Percentiles rank a stretch among this genome's conserved stretches.
These are phyloP conservation scores for Cordyceps pruinosa DNA, from an alignment of 2,329 filamentous ascomycete genomes.

Conservation along the genomic window DNA sequence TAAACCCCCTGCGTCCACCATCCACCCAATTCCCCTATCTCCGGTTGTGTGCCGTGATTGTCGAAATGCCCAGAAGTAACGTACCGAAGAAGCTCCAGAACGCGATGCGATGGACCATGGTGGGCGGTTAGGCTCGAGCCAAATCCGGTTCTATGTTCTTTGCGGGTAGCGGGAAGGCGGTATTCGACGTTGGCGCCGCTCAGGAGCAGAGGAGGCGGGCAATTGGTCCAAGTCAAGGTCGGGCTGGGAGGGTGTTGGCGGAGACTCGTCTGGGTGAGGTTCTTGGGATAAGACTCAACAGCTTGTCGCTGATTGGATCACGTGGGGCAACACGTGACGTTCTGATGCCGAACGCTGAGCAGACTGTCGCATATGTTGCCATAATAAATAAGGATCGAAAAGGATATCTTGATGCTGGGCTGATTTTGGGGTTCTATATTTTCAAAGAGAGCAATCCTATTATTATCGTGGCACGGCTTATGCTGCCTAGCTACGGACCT, in stretches of 20 bases:
- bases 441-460: too few relatives aligned
- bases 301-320: slow-evolving; percentile 19
- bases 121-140: slow-evolving; percentile 20
- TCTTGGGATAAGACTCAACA: slow-evolving; percentile 10
- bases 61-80: slow-evolving; percentile 24
- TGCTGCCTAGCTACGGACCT: neutral
- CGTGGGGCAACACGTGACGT: slow-evolving; percentile 17
- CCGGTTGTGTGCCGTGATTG: neutral
- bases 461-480: too few relatives aligned
- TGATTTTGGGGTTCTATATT: too few relatives aligned
- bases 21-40: neutral
- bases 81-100: slow-evolving; percentile 92
- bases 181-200: neutral
- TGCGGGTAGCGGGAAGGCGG: too few relatives aligned
- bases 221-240: neutral
- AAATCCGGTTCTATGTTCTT: neutral
- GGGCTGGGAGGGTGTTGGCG: neutral
- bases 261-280: neutral
- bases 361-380: neutral
- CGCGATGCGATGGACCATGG: slow-evolving; percentile 59
- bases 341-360: neutral
- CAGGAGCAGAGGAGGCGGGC: neutral
- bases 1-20: neutral
- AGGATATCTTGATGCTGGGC: too few relatives aligned
- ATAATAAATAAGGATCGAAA: neutral